Evolutionary conservation across 2,329 filamentous ascomycete genomes (phyloP).

Genomic region (Diplodia intermedia): DNA sequence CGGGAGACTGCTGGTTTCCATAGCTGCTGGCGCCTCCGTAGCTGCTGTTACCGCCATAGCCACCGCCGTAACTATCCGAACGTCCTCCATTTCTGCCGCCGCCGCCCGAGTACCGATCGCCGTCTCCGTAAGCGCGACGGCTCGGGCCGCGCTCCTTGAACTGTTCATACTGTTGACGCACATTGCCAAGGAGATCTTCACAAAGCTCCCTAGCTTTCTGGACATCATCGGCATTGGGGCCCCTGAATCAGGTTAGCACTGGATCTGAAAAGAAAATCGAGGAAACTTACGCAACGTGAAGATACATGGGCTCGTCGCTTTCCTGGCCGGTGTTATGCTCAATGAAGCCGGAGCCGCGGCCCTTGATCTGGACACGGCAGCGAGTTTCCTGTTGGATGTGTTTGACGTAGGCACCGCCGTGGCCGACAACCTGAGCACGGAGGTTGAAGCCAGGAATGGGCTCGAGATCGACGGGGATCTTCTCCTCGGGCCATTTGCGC

Average conservation of each 20-base stretch:
- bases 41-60: conserved; percentile 37
- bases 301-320: conserved; percentile 94
- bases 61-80: conserved; percentile 51
- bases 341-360: conserved; percentile 91
- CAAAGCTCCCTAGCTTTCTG: conserved; percentile 87
- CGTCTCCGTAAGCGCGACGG: conserved; percentile 51
- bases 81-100: conserved; percentile 48
- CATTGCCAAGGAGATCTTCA: conserved; percentile 83
- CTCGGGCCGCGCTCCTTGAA: conserved; percentile 76
- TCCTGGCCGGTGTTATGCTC: conserved; percentile 87
- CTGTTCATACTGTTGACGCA: conserved; percentile 84
- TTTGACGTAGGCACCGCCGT: conserved; percentile 94
- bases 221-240: conserved; percentile 86
- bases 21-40: conserved; percentile 41
- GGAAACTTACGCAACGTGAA: conserved; percentile 83
- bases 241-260: conserved; percentile 59
- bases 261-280: conserved; percentile 27
- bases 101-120: conserved; percentile 45
- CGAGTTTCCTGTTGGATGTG: conserved; percentile 96
- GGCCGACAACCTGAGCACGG: conserved; percentile 92
- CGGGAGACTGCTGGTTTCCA: conserved; percentile 47
- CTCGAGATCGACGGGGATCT: conserved; percentile 88
- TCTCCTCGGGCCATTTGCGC: conserved; percentile 99
- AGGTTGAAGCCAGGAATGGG: conserved; percentile 94
- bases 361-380: conserved; percentile 98